These are phyloP conservation scores for Ogataea degrootiae DNA, from an alignment of 805 yeast species.

Conservation along the genomic window DNA sequence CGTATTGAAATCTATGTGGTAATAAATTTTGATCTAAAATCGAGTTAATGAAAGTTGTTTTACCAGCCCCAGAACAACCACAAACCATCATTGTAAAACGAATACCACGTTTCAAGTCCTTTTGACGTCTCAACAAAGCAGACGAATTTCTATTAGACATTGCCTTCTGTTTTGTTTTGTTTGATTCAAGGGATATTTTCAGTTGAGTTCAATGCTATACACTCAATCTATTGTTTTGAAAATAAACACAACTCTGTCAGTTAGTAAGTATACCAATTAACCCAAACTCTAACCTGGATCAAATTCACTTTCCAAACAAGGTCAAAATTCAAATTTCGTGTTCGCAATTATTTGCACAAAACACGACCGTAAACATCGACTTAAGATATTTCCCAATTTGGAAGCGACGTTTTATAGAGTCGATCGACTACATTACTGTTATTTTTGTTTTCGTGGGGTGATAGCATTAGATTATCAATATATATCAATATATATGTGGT, in stretches of 20 bases:
- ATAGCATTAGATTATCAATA: too few relatives aligned
- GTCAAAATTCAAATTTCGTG: too few relatives aligned
- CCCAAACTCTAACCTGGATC: too few relatives aligned
- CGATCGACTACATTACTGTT: too few relatives aligned
- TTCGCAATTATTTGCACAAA: too few relatives aligned
- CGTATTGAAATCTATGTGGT: slow-evolving; percentile 51
- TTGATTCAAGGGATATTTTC: neutral
- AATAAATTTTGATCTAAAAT: slow-evolving; percentile 57
- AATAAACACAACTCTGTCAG: neutral
- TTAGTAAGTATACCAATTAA: too few relatives aligned
- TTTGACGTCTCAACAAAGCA: slow-evolving; percentile 42
- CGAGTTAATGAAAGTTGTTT: slow-evolving; percentile 69
- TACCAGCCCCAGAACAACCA: slow-evolving; percentile 75
- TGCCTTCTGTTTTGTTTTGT: neutral
- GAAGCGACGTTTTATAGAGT: too few relatives aligned
- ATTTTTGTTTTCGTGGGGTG: too few relatives aligned
- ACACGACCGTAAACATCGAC: too few relatives aligned
- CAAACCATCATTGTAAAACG: slow-evolving; percentile 69
- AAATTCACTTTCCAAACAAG: too few relatives aligned
- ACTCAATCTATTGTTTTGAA: neutral
- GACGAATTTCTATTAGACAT: slow-evolving; percentile 23
- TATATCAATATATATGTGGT: too few relatives aligned
- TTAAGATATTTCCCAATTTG: too few relatives aligned
- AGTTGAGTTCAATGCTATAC: neutral
- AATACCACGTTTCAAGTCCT: slow-evolving; percentile 68